A percentile compares a stretch with the other conserved stretches of the same genome.
Conservation (phyloP, 2,329 filamentous ascomycete genomes). For the Stagonosporopsis tanaceti region DNA sequence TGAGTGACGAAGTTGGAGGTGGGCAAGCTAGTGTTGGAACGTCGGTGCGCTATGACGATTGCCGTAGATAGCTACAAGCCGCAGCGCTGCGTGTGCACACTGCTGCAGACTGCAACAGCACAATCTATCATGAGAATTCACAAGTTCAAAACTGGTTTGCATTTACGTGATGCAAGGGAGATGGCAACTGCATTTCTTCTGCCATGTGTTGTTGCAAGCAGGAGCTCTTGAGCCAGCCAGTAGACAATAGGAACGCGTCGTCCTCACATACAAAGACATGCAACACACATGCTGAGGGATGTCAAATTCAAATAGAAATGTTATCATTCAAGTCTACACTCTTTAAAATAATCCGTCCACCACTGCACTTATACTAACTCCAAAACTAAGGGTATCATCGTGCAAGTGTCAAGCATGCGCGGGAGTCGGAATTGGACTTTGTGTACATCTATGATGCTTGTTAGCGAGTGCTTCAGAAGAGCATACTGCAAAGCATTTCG, state of each 20-base stretch:
- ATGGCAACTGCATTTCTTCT: background rate
- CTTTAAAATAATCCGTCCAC: background rate
- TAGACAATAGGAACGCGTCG: no score
- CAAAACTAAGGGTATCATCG: no score
- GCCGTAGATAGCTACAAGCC: conserved; percentile 6
- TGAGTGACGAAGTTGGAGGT: conserved; percentile 34
- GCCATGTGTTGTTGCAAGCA: background rate
- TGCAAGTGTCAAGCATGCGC: background rate
- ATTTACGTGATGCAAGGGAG: background rate
- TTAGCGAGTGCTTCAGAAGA: conserved; percentile 26
- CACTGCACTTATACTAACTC: no score
- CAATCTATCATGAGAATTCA: background rate
- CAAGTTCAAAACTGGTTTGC: background rate
- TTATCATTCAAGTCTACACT: background rate
- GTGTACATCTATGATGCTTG: conserved; percentile 21
- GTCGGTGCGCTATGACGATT: conserved; percentile 18
- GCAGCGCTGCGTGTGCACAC: background rate
- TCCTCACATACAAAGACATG: background rate
- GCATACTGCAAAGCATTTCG: conserved; percentile 13
- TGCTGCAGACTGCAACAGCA: background rate
- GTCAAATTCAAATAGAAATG: background rate
- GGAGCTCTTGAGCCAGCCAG: background rate
- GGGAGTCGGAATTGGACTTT: background rate
- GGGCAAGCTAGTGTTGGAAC: conserved; percentile 25
- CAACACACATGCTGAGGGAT: background rate